Percentiles rank a stretch among this genome's conserved stretches.
Evolutionary conservation across 805 yeast species (phyloP).

Genomic region (Starmerella floricola): DNA sequence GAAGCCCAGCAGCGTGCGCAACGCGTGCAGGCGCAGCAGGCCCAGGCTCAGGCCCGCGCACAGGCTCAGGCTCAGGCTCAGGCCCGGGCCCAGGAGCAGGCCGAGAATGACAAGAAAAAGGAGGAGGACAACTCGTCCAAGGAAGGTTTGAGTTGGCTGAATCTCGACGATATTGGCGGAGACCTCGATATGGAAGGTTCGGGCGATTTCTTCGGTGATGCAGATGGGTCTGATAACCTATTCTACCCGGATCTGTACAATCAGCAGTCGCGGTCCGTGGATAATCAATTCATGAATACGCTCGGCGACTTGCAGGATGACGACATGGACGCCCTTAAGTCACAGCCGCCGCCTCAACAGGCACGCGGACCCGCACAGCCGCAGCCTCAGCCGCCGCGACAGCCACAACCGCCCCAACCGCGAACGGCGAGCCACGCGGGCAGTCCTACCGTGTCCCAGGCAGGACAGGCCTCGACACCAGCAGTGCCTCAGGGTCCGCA

Average conservation of each 20-base stretch:
- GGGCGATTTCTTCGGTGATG: constrained; percentile 10
- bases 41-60: constrained; percentile 2
- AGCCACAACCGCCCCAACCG: neutral
- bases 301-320: constrained; percentile 1
- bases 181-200: constrained; percentile 7
- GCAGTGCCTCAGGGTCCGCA: no score
- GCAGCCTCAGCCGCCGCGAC: neutral
- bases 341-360: neutral
- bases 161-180: constrained; percentile 17
- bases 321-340: constrained; percentile 7
- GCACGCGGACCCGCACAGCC: neutral
- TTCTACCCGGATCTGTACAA: constrained; percentile 6
- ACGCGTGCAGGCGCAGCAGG: neutral
- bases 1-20: constrained; percentile 1
- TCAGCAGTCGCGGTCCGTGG: constrained; percentile 3
- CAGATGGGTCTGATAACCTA: constrained; percentile 2
- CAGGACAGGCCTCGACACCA: neutral
- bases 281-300: constrained; percentile 8
- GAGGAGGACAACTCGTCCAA: constrained; percentile 1
- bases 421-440: neutral
- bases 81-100: constrained; percentile 1
- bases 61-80: constrained; percentile 6
- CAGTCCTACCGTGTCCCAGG: neutral
- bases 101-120: constrained; percentile 3
- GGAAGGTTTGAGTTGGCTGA: constrained; percentile 18